A percentile compares a stretch with the other conserved stretches of the same genome.
phyloP scores from a whole-genome alignment of 2,329 filamentous ascomycete species.

The Aspergillus fructus region DNA sequence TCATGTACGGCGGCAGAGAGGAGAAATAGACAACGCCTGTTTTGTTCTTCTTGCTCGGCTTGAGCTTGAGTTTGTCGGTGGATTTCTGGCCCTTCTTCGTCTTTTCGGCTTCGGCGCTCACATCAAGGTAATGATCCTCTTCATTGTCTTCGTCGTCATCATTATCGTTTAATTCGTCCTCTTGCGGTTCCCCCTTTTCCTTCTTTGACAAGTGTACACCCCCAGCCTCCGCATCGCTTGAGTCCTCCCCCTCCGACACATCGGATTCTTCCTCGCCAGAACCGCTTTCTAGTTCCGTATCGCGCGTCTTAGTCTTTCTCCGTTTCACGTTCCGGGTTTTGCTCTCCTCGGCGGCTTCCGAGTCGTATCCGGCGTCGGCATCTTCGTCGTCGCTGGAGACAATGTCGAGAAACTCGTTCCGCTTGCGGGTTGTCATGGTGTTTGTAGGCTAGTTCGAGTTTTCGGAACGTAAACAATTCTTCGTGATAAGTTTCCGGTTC shows the following conservation, averaged over 20 bases:
- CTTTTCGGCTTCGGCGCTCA: conserved; percentile 9
- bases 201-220: conserved; percentile 14
- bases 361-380: conserved; percentile 45
- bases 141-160: conserved; percentile 12
- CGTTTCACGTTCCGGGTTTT: conserved; percentile 38
- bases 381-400: conserved; percentile 38
- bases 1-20: conserved; percentile 48
- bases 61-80: conserved; percentile 20
- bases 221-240: conserved; percentile 13
- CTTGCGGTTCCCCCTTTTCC: background rate
- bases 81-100: conserved; percentile 16
- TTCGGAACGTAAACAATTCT: background rate
- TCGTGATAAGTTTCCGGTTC: background rate
- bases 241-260: conserved; percentile 14
- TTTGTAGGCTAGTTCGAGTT: background rate
- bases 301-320: conserved; percentile 28
- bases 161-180: conserved; percentile 4
- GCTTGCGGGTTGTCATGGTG: conserved; percentile 39
- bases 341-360: conserved; percentile 42
- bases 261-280: conserved; percentile 16
- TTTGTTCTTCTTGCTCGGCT: conserved; percentile 35
- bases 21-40: conserved; percentile 47
- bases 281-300: conserved; percentile 38
- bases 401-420: conserved; percentile 41
- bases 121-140: conserved; percentile 18